Base-by-base conservation (phyloP, 1,284 basidiomycete genomes). In the Pseudomicrostroma phylloplanum region DNA sequence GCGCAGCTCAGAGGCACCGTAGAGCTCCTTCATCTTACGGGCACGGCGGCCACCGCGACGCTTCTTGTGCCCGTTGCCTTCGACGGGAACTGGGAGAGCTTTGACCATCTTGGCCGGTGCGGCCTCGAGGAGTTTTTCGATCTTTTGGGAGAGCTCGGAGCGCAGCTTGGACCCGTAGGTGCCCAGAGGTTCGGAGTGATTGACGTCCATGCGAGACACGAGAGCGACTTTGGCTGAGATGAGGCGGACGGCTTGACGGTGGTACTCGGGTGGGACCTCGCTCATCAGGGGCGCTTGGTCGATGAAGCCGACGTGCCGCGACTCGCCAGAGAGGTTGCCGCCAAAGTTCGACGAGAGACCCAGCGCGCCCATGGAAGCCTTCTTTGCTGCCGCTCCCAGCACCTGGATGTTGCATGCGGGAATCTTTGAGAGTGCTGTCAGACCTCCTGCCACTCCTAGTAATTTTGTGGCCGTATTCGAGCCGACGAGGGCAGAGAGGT, bases 381-480 rank as follows among this genome's bases (percentile, higher is more conserved):
- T 88, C 80, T 94, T 94, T 80, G 86, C 89, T 79, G 93, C 88
- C 0, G 94, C 92, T 55, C 96, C 96, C 48, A 98, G 87, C 11
- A 93, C 91, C 82, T 94, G 91, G 66, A 96, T 88, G 80, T 98
- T 98, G 80, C 92, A 94, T 2, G 90, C 84, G 6, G 96, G 96
- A 85, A 96, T 94, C 80, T 96, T 93, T 57, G 89, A 89, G 46
- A 98, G 84, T 0, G 90, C 90, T 57, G 85, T 86, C 19, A 99
- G 84, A 51, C 96, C 96, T 63, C 96, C 96, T 40, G 96, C 92
- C 54, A 96, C 91, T 79, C 96, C 96, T 54, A 99, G 87, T 56
- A 99, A 83, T 83, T 98, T 98, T 56, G 96, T 94, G 51, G 96
- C 96, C 82, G 92, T 94, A 67, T 90, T 91, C 60, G 94, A 96